phyloP scores from a whole-genome alignment of 2,329 filamentous ascomycete species.

The Trichoderma polysporum region DNA sequence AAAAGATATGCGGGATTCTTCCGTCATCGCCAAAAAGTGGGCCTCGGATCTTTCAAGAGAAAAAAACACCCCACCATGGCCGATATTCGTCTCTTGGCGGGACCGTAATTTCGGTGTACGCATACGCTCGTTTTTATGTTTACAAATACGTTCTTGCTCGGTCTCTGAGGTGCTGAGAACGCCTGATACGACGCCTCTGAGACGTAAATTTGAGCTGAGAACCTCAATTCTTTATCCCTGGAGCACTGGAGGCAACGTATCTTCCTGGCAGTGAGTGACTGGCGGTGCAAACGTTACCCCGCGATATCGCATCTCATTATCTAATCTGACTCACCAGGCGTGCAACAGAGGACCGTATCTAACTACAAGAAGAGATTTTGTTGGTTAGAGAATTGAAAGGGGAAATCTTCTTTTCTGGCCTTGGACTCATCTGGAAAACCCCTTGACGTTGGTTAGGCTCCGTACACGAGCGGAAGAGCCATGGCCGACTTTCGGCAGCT shows the following conservation, averaged over 20 bases:
- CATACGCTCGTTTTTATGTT: background rate
- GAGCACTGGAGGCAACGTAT: background rate
- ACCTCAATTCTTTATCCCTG: background rate
- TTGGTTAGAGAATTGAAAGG: background rate
- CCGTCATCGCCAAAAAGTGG: conserved; percentile 22
- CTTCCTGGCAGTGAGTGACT: background rate
- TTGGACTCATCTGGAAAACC: background rate
- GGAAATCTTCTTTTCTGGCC: background rate
- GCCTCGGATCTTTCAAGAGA: background rate
- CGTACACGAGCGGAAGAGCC: background rate
- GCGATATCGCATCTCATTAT: conserved; percentile 6
- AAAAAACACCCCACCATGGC: conserved; percentile 21
- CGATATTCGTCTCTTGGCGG: conserved; percentile 2
- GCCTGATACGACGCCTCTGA: background rate
- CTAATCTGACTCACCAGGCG: background rate
- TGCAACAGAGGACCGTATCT: background rate
- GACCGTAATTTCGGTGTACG: background rate
- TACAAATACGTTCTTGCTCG: background rate
- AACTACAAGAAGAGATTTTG: background rate
- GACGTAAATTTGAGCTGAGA: background rate
- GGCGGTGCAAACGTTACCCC: conserved; percentile 4
- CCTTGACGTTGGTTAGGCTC: background rate
- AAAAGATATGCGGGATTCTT: conserved; percentile 11
- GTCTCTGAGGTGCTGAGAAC: background rate
- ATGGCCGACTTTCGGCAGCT: conserved; percentile 55